Conservation (phyloP, 352 stramenopile genomes). For the Phytophthora pseudosyringae region DNA sequence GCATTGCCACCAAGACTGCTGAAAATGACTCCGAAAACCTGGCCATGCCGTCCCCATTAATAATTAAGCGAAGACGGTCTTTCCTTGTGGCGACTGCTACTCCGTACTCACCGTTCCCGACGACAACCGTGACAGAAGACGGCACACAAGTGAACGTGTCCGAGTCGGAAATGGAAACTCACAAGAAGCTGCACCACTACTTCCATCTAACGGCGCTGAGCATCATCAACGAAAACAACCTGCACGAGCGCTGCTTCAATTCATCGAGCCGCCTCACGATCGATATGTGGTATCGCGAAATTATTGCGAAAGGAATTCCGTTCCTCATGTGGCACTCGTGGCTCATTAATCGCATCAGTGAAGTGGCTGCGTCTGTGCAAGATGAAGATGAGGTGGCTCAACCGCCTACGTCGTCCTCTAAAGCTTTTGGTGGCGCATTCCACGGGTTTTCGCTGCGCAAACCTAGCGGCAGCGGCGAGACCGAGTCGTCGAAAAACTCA, state of each 20-base stretch:
- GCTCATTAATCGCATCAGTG: constrained; percentile 85
- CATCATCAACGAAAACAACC: constrained; percentile 88
- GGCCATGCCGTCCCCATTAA: constrained; percentile 24
- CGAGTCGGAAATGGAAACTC: constrained; percentile 69
- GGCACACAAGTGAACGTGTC: constrained; percentile 46
- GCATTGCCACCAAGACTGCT: background rate
- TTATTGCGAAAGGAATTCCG: constrained; percentile 67
- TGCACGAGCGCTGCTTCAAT: constrained; percentile 80
- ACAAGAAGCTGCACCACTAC: constrained; percentile 88
- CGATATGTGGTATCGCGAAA: constrained; percentile 86
- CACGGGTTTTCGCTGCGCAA: constrained; percentile 36
- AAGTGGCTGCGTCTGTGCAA: constrained; percentile 59
- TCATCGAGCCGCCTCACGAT: constrained; percentile 86
- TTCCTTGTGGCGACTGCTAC: constrained; percentile 29
- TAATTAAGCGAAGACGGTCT: constrained; percentile 30
- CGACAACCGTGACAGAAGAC: constrained; percentile 38
- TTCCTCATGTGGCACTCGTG: constrained; percentile 86
- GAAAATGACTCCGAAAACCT: constrained; percentile 1
- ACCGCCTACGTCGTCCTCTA: constrained; percentile 10
- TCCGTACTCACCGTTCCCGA: constrained; percentile 48
- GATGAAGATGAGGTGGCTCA: constrained; percentile 34
- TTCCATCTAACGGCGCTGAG: constrained; percentile 88
- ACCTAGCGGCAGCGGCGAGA: constrained; percentile 15
- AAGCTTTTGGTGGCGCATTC: constrained; percentile 27
- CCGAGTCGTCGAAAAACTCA: constrained; percentile 17